Percentiles rank a stretch among this genome's conserved stretches.
These are phyloP conservation scores for Bacidia rubella DNA, from an alignment of 495 filamentous ascomycete genomes.

Conservation along the genomic window DNA sequence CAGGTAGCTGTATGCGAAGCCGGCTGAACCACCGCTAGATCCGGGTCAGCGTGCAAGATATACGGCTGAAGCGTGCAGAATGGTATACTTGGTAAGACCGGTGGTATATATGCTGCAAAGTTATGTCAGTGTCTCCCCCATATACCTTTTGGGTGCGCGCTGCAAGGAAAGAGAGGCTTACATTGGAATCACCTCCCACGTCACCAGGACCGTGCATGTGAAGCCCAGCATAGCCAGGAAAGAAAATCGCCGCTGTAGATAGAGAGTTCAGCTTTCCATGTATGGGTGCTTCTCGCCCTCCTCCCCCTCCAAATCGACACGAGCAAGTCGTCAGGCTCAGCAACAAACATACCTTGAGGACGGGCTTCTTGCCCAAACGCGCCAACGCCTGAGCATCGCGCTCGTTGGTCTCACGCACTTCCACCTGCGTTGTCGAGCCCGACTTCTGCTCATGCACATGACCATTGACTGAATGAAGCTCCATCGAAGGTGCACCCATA, in stretches of 20 bases:
- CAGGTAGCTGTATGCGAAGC: conserved; percentile 28
- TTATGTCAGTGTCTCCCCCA: conserved; percentile 1
- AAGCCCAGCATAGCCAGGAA: conserved; percentile 38
- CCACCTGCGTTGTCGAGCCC: background rate
- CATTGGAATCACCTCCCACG: conserved; percentile 28
- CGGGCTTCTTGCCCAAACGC: conserved; percentile 36
- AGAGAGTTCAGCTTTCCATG: conserved; percentile 2
- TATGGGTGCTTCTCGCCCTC: background rate
- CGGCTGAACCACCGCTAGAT: conserved; percentile 25
- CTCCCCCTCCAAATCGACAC: background rate
- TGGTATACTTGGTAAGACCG: conserved; percentile 10
- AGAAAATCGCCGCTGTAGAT: conserved; percentile 32
- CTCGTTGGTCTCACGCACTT: conserved; percentile 5
- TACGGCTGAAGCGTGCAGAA: background rate
- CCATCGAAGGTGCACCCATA: conserved; percentile 3
- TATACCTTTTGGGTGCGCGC: background rate
- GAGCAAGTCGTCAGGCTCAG: background rate
- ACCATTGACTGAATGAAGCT: conserved; percentile 6
- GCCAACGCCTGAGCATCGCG: conserved; percentile 30
- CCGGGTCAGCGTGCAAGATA: background rate
- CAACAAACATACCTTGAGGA: conserved; percentile 26
- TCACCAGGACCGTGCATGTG: conserved; percentile 35
- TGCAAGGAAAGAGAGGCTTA: background rate
- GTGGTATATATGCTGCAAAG: conserved; percentile 7
- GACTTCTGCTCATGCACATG: background rate